Evolutionary conservation across 2,329 filamentous ascomycete genomes (phyloP).

Genomic region (Didymellaceae sp.): DNA sequence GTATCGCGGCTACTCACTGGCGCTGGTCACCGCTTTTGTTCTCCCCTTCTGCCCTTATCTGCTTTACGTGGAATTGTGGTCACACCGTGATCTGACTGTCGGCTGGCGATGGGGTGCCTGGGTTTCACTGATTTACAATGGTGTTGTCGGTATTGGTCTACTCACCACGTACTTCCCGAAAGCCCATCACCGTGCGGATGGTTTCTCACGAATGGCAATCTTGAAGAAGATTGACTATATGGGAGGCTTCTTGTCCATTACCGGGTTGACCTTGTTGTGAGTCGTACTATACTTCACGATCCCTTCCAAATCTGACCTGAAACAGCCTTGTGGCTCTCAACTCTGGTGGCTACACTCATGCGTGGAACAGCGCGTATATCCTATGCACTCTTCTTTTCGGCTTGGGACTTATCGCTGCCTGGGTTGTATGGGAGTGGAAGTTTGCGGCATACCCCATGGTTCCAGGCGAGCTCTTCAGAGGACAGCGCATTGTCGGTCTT

Average conservation of each 20-base stretch:
- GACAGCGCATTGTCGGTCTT: slow-evolving; percentile 41
- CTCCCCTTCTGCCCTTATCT: slow-evolving; percentile 46
- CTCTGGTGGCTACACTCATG: slow-evolving; percentile 49
- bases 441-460: slow-evolving; percentile 50
- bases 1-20: slow-evolving; percentile 43
- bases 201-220: slow-evolving; percentile 37
- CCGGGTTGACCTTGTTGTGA: slow-evolving; percentile 43
- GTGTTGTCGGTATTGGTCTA: slow-evolving; percentile 38
- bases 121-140: slow-evolving; percentile 43
- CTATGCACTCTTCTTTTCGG: slow-evolving; percentile 48
- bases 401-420: slow-evolving; percentile 42
- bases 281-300: neutral
- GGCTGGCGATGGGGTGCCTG: slow-evolving; percentile 48
- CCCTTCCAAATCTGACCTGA: neutral
- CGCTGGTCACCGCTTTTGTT: slow-evolving; percentile 43
- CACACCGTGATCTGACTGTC: slow-evolving; percentile 28
- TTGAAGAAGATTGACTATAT: slow-evolving; percentile 44
- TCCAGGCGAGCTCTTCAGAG: slow-evolving; percentile 45
- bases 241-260: slow-evolving; percentile 40
- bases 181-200: slow-evolving; percentile 41
- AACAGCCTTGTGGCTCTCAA: slow-evolving; percentile 49
- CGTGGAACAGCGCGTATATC: slow-evolving; percentile 49
- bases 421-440: slow-evolving; percentile 48
- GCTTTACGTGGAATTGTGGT: slow-evolving; percentile 41
- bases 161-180: slow-evolving; percentile 43